These are phyloP conservation scores for Cladosporium sp. DNA, from an alignment of 2,329 filamentous ascomycete species.

Conservation along the genomic window DNA sequence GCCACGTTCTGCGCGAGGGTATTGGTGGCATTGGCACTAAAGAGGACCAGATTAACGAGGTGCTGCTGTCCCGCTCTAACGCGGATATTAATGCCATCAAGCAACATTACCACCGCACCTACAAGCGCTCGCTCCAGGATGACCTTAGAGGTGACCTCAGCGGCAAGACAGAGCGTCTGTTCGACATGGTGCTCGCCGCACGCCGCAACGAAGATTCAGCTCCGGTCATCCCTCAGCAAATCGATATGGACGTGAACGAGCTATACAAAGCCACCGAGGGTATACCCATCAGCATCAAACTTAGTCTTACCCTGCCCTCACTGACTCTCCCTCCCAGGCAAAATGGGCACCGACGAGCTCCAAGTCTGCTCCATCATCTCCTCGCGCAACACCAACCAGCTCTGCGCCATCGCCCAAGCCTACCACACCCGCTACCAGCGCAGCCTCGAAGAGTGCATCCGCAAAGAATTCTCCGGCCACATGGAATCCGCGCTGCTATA, in stretches of 20 bases:
- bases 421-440: constrained; percentile 69
- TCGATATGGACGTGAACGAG: constrained; percentile 69
- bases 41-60: constrained; percentile 76
- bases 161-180: constrained; percentile 79
- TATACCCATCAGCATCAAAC: not conserved
- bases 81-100: constrained; percentile 87
- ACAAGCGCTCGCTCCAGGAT: constrained; percentile 59
- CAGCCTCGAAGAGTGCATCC: constrained; percentile 66
- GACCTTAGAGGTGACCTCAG: constrained; percentile 75
- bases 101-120: constrained; percentile 62
- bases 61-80: constrained; percentile 75
- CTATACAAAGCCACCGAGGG: constrained; percentile 68
- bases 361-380: constrained; percentile 73
- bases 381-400: constrained; percentile 70
- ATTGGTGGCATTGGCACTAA: constrained; percentile 80
- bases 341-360: constrained; percentile 60
- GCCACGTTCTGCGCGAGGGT: constrained; percentile 61
- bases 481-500: constrained; percentile 80
- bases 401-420: constrained; percentile 70
- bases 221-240: constrained; percentile 64
- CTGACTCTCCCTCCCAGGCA: constrained; percentile 35
- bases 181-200: constrained; percentile 71
- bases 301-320: not conserved
- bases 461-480: constrained; percentile 81
- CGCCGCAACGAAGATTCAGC: constrained; percentile 70